Base-by-base conservation (phyloP, 805 yeast species). In the Komagataella populi region DNA sequence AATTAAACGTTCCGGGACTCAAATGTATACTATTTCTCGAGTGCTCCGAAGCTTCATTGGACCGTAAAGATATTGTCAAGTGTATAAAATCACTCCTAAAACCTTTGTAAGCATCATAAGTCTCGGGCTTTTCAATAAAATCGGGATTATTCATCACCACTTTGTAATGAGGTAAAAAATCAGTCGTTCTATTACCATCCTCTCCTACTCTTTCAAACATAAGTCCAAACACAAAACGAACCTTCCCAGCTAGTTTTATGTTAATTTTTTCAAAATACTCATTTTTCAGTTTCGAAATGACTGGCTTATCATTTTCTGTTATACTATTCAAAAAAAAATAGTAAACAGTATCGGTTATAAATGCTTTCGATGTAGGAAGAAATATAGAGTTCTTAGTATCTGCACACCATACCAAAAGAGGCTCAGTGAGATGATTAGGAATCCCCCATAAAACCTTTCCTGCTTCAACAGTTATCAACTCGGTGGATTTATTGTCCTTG, bases 51-150 rank as follows among this genome's bases (percentile, higher is more conserved):
- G 44, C 48, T 6, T 55, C 51, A 12, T 70, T 64, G 6, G 85
- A 78, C 2, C 68, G 59, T 36, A 85, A 69, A 0, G 78, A 66
- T 44, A 85, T 67, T 0, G 89, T 78, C 71, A 86, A 62, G 61
- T 88, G 96, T 8, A 91, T 71, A 61, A 79, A 90, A 51, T 88
- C 83, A 55, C 95, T 84, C 61, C 98, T 70, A 70, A 81, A 93
- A 0, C 84, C 88, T 10, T 65, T 67, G 62, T 83, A 91, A 0
- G 96, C 87, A 66, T 91, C 98, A 67, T 89, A 89, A 2, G 60
- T 59, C 0, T 63, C 66, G 16, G 63, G 58, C 30, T 80, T 79
- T 3, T 70, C 62, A 23, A 80, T 70, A 47, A 65, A 70, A 16
- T 66, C 63, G 1, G 90, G 90, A 57, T 85, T 80, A 53, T 68